Percentiles rank a stretch among this genome's conserved stretches.
phyloP scores from a whole-genome alignment of 768 basidiomycete genomes.

The Tricholoma saponaceum region DNA sequence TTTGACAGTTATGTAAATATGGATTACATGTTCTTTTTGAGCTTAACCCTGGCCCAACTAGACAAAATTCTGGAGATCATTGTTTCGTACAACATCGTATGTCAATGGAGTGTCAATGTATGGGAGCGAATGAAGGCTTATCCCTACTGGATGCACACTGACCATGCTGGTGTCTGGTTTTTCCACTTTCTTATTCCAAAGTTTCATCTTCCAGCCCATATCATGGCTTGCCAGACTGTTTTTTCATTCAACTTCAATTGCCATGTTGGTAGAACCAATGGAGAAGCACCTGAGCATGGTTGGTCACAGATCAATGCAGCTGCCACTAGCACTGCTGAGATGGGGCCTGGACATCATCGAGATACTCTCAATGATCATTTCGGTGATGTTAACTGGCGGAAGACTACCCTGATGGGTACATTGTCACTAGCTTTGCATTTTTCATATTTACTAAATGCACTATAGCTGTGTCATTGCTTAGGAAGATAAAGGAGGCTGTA shows the following conservation, averaged over 20 bases:
- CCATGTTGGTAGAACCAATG: constrained; percentile 2
- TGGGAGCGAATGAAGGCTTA: not conserved
- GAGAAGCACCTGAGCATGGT: constrained; percentile 2
- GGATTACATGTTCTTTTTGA: constrained; percentile 4
- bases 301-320: constrained; percentile 7
- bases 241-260: not conserved
- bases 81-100: constrained; percentile 3
- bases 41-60: not conserved
- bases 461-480: too few relatives aligned
- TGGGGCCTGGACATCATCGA: constrained; percentile 26
- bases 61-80: not conserved
- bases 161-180: not conserved
- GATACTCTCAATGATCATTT: constrained; percentile 23
- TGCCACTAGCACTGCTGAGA: constrained; percentile 24
- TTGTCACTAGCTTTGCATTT: not conserved
- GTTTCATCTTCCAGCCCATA: constrained; percentile 1
- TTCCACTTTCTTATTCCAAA: not conserved
- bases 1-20: constrained; percentile 3
- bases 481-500: constrained; percentile 1
- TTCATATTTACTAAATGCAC: not conserved
- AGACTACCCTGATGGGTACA: not conserved
- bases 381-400: not conserved
- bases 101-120: not conserved
- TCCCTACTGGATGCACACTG: not conserved
- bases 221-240: constrained; percentile 2